Percentiles rank a stretch among this genome's conserved stretches.
phyloP scores from a whole-genome alignment of 352 stramenopile species.

The Globisporangium okanoganense region DNA sequence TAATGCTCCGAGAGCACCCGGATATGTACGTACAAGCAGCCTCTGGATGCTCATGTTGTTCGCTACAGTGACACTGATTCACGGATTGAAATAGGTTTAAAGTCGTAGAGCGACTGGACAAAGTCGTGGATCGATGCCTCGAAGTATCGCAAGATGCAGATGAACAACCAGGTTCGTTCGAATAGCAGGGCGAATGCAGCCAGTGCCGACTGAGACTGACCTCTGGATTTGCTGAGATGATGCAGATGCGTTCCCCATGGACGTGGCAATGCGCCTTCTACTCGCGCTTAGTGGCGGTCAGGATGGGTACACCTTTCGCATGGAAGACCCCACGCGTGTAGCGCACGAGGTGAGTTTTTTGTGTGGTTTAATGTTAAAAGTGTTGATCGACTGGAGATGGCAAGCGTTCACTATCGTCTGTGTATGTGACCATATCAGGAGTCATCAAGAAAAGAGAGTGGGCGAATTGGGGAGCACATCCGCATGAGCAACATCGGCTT shows the following conservation, averaged over 20 bases:
- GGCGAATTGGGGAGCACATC: conserved; percentile 53
- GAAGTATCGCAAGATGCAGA: conserved; percentile 11
- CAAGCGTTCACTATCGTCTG: neutral
- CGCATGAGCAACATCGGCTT: conserved; percentile 45
- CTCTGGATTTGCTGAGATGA: neutral
- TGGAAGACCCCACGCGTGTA: conserved; percentile 44
- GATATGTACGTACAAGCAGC: conserved; percentile 13
- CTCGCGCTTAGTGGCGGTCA: conserved; percentile 48
- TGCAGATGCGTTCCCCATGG: conserved; percentile 22
- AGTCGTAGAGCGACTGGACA: conserved; percentile 31
- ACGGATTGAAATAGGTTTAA: conserved; percentile 19
- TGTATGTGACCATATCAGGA: neutral
- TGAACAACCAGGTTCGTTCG: conserved; percentile 9
- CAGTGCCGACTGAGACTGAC: neutral
- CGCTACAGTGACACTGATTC: neutral
- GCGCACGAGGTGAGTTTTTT: conserved; percentile 10
- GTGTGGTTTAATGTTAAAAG: neutral
- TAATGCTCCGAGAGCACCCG: conserved; percentile 12
- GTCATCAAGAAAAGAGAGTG: neutral
- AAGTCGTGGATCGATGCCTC: conserved; percentile 30
- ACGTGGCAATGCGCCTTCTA: conserved; percentile 42
- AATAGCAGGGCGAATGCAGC: neutral
- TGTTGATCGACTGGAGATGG: too few relatives aligned
- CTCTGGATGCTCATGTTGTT: neutral
- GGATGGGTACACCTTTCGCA: conserved; percentile 54